Conservation (phyloP, 768 basidiomycete genomes). For the Phanerodontia chrysosporium region DNA sequence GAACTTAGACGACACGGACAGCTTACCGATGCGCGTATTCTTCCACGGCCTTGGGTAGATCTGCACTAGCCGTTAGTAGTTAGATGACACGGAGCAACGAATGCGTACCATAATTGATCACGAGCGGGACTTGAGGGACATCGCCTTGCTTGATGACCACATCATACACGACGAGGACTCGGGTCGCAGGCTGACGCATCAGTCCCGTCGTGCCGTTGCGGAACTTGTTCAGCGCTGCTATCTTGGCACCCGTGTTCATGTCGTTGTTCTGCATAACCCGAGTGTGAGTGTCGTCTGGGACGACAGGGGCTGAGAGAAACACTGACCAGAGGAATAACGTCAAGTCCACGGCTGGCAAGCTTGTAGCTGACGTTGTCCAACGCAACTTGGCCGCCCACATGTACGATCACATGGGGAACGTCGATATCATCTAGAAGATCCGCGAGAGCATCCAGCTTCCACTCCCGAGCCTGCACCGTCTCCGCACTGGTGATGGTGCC, state of each 20-base stretch:
- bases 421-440: slow-evolving; percentile 90
- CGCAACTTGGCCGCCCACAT: slow-evolving; percentile 84
- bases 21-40: slow-evolving; percentile 91
- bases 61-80: slow-evolving; percentile 31
- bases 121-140: slow-evolving; percentile 83
- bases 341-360: slow-evolving; percentile 77
- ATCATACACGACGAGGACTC: slow-evolving; percentile 89
- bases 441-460: slow-evolving; percentile 90
- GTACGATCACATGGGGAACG: slow-evolving; percentile 74
- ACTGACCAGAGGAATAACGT: slow-evolving; percentile 83
- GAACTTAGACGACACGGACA: not conserved
- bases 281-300: slow-evolving; percentile 10
- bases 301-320: not conserved
- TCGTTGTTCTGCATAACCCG: slow-evolving; percentile 71
- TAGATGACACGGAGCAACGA: slow-evolving; percentile 9
- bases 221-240: slow-evolving; percentile 84
- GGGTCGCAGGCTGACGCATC: slow-evolving; percentile 62
- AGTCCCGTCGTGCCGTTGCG: slow-evolving; percentile 52
- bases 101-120: slow-evolving; percentile 86
- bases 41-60: slow-evolving; percentile 92
- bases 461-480: slow-evolving; percentile 82
- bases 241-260: slow-evolving; percentile 80
- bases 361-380: slow-evolving; percentile 90
- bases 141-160: slow-evolving; percentile 90
- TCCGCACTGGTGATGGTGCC: slow-evolving; percentile 69